A percentile compares a stretch with the other conserved stretches of the same genome.
phyloP scores from a whole-genome alignment of 306 rosid species.

The Rosa rugosa region DNA sequence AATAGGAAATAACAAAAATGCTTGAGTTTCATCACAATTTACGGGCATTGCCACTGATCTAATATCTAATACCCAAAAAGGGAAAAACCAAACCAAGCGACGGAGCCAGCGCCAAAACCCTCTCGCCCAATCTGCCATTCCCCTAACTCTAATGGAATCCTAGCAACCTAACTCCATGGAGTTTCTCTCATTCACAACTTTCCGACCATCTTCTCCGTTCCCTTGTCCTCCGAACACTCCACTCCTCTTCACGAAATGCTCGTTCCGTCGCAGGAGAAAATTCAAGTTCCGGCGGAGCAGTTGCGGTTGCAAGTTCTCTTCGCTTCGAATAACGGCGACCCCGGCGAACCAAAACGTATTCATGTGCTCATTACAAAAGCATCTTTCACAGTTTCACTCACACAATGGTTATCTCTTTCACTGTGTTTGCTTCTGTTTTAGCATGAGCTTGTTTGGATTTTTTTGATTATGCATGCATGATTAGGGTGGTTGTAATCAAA shows the following conservation, averaged over 20 bases:
- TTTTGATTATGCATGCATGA: too few relatives aligned
- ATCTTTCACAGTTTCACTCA: too few relatives aligned
- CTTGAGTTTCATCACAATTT: too few relatives aligned
- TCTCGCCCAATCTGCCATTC: slow-evolving; percentile 7
- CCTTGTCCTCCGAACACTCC: slow-evolving; percentile 39
- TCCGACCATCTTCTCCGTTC: slow-evolving; percentile 35
- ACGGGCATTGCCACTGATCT: too few relatives aligned
- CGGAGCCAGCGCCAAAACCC: neutral
- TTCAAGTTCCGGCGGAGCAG: slow-evolving; percentile 21
- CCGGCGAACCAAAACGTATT: neutral
- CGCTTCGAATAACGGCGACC: slow-evolving; percentile 25
- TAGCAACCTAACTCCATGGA: slow-evolving; percentile 39
- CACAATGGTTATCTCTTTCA: too few relatives aligned
- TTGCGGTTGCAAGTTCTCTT: slow-evolving; percentile 25
- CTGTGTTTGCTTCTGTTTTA: too few relatives aligned
- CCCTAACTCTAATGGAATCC: neutral
- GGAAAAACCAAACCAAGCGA: too few relatives aligned
- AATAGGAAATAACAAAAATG: too few relatives aligned
- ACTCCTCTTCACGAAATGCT: slow-evolving; percentile 27
- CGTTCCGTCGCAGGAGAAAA: slow-evolving; percentile 18
- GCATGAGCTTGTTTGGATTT: too few relatives aligned
- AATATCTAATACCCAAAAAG: too few relatives aligned
- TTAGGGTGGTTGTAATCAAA: too few relatives aligned
- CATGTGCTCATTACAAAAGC: too few relatives aligned
- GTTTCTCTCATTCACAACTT: slow-evolving; percentile 36